phyloP scores from a whole-genome alignment of 129 eudicot species.

The Flaveria trinervia region DNA sequence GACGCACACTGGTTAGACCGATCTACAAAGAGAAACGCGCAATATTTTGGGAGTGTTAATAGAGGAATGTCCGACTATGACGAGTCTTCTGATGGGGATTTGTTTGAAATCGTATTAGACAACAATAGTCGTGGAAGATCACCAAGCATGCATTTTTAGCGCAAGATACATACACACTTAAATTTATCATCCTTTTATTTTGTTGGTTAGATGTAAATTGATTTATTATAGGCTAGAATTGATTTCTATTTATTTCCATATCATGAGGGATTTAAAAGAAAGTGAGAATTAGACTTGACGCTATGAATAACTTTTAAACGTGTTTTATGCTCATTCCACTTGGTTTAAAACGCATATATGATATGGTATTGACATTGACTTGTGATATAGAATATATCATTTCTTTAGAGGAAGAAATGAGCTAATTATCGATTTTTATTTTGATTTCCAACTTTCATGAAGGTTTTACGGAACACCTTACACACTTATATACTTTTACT shows the following conservation, averaged over 20 bases:
- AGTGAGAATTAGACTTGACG: background rate
- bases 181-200: background rate
- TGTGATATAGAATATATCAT: background rate
- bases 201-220: constrained; percentile 35
- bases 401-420: background rate
- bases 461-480: background rate
- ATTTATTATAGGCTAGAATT: constrained; percentile 31
- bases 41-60: constrained; percentile 41
- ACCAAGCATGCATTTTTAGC: constrained; percentile 47
- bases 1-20: constrained; percentile 81
- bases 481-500: no score
- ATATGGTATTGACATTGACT: background rate
- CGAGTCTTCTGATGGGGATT: constrained; percentile 75
- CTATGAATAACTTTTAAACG: background rate
- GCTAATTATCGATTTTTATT: background rate
- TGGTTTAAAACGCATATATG: background rate
- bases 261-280: background rate
- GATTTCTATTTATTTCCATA: constrained; percentile 8
- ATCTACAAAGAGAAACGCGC: constrained; percentile 48
- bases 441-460: background rate
- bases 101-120: constrained; percentile 88
- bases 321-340: background rate
- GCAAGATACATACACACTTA: background rate
- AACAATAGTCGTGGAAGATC: constrained; percentile 59
- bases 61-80: constrained; percentile 53